Conservation (phyloP, 805 yeast species). For the Clavispora vitiphila region DNA sequence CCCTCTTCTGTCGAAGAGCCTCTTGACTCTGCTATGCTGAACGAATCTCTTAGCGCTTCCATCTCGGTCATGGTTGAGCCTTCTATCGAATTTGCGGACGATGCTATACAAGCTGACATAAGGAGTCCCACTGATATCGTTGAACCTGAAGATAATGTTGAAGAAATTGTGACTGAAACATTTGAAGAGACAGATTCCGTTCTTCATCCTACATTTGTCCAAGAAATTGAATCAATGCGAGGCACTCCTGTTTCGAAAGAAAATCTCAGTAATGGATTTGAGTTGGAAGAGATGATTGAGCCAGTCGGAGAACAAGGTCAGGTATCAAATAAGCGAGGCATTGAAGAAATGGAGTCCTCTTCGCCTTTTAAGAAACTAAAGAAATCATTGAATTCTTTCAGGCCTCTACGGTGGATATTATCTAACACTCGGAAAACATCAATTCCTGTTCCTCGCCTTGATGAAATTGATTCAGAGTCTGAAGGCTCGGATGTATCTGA, state of each 20-base stretch:
- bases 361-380: constrained; percentile 10
- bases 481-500: neutral
- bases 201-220: constrained; percentile 8
- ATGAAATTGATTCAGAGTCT: neutral
- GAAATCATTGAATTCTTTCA: constrained; percentile 3
- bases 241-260: constrained; percentile 2
- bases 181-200: constrained; percentile 6
- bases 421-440: neutral
- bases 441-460: neutral
- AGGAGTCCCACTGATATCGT: constrained; percentile 5
- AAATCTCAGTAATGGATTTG: neutral
- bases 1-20: neutral
- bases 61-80: neutral
- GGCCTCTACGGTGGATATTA: constrained; percentile 3
- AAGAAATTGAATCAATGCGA: constrained; percentile 9
- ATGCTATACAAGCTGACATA: neutral
- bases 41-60: neutral
- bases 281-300: neutral
- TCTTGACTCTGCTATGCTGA: neutral
- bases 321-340: neutral
- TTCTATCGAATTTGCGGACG: neutral
- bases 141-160: constrained; percentile 9
- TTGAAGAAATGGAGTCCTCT: neutral
- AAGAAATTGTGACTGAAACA: constrained; percentile 4
- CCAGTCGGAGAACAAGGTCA: neutral